Conservation (phyloP, 2,329 filamentous ascomycete genomes). For the Chalaropsis thielavioides region DNA sequence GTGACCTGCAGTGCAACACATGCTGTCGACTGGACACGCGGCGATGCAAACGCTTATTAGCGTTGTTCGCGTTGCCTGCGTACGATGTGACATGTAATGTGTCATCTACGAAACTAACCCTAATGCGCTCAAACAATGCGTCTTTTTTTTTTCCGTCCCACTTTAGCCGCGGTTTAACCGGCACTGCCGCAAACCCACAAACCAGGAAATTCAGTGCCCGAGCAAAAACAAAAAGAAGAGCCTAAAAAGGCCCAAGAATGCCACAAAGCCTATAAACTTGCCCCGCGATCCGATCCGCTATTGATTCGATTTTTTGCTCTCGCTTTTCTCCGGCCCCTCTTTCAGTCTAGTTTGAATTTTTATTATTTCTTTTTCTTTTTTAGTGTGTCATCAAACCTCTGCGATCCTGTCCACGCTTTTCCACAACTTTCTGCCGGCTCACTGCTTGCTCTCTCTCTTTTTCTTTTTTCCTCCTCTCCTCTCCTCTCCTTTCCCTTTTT, state of each 20-base stretch:
- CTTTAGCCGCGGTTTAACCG: background rate
- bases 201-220: background rate
- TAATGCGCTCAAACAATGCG: background rate
- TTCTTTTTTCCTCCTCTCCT: background rate
- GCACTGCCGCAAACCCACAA: background rate
- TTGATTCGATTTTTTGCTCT: slow-evolving; percentile 18
- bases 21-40: too few relatives aligned
- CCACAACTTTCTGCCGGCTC: slow-evolving; percentile 15
- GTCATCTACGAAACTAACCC: background rate
- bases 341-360: background rate
- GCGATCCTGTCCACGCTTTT: slow-evolving; percentile 15
- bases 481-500: background rate
- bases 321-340: slow-evolving; percentile 18
- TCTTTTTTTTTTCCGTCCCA: background rate
- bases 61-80: background rate
- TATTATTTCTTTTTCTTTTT: slow-evolving; percentile 8
- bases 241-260: too few relatives aligned
- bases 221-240: background rate
- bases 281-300: background rate
- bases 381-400: slow-evolving; percentile 7
- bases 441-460: slow-evolving; percentile 15
- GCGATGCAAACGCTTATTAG: background rate
- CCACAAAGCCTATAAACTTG: background rate
- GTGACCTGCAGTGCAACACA: background rate
- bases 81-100: background rate